phyloP scores from a whole-genome alignment of 2,329 filamentous ascomycete species.

The Epichloe scottii region DNA sequence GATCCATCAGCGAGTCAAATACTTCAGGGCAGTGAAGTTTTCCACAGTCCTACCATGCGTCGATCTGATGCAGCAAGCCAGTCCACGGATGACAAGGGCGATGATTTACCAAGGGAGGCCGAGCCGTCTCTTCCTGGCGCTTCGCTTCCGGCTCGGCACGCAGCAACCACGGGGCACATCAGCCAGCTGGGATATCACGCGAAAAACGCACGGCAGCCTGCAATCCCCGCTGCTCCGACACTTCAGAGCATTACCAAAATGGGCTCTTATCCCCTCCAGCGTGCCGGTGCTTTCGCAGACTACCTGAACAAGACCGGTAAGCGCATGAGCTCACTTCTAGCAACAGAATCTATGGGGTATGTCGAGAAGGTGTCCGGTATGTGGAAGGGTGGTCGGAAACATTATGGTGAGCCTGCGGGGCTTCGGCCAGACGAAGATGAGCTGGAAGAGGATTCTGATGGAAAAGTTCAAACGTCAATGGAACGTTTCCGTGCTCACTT shows the following conservation, averaged over 20 bases:
- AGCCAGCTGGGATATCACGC: constrained; percentile 18
- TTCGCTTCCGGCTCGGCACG: constrained; percentile 12
- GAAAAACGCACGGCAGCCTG: constrained; percentile 7
- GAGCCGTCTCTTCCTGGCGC: constrained; percentile 6
- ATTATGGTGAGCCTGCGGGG: constrained; percentile 58
- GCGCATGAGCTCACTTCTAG: constrained; percentile 68
- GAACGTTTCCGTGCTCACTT: constrained; percentile 86
- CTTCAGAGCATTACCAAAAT: constrained; percentile 43
- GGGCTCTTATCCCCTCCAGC: constrained; percentile 68
- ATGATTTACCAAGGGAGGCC: constrained; percentile 7
- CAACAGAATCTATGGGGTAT: constrained; percentile 90
- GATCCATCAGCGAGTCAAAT: constrained; percentile 88
- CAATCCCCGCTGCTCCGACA: constrained; percentile 25
- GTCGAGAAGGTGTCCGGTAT: constrained; percentile 95
- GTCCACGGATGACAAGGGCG: constrained; percentile 10
- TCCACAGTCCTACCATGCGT: constrained; percentile 63
- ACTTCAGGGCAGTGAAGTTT: constrained; percentile 73
- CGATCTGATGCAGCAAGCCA: constrained; percentile 31
- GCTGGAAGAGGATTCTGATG: constrained; percentile 45
- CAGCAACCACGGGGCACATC: constrained; percentile 27
- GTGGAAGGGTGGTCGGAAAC: constrained; percentile 83
- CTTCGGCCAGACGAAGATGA: constrained; percentile 43
- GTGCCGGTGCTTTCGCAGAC: constrained; percentile 67
- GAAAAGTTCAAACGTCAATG: constrained; percentile 51
- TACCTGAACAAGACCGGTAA: constrained; percentile 71